Base-by-base conservation (phyloP, 2,329 filamentous ascomycete genomes). In the Pyrenochaeta sp. region DNA sequence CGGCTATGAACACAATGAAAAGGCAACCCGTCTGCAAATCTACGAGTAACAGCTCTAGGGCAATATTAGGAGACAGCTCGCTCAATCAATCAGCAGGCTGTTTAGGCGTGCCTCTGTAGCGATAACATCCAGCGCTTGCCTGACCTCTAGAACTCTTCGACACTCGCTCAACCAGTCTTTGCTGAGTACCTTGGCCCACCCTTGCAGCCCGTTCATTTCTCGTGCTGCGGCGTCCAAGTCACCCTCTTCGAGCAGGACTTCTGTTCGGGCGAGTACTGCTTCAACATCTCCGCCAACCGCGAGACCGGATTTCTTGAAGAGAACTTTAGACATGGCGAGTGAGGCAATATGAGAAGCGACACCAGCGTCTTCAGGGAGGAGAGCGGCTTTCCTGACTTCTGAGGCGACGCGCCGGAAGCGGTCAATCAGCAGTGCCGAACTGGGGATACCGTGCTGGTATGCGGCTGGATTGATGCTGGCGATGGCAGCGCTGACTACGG, bases 81-180 rank as follows among this genome's bases (percentile, higher is more conserved):
- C 37, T 42, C 15, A 95, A 75, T 96, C 91, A 62, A 96, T 87
- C 73, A 91, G 88, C 78, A 97, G 81, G 79, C 91, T 96, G 81
- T 95, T 91, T 70, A 97, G 83, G 70, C 93, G 87, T 40, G 93
- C 93, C 82, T 97, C 93, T 5, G 93, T 91, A 67, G 92, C 89
- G 80, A 97, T 96, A 56, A 96, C 95, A 79, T 99, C 95, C 72
- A 99, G 84, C 72, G 95, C 95, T 82, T 99, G 95, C 80, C 91
- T 90, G 65, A 98, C 95, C 82, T 99, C 95, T 72, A 99, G 83
- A 65, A 96, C 92, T 81, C 93, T 91, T 76, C 95, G 88, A 62
- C 93, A 91, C 83, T 99, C 95, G 51, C 85, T 86, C 67, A 99
- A 80, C 95, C 95, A 99, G 79, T 99, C 95, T 73, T 91, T 89